Evolutionary conservation across 495 filamentous ascomycete species (phyloP), one percentile per base, ranked within the genome.

Genomic region (Xylaria palmicola): DNA sequence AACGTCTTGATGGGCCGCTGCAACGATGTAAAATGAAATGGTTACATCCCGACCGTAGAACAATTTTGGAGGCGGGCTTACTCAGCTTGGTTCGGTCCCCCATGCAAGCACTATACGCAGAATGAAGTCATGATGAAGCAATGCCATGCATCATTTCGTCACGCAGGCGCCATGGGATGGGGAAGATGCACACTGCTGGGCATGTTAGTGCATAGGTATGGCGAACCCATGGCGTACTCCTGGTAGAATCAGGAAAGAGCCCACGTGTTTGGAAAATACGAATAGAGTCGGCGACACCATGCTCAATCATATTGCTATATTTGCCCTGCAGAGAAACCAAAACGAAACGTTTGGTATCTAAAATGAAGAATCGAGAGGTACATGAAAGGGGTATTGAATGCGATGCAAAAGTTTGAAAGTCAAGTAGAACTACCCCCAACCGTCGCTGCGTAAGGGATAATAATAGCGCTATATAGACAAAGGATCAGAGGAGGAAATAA

Each of bases 351-450:
- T 20, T 22, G n/a, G 27, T 13, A 19, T 51, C 48, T 51, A 51
- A 51, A 48, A 9, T 15, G n/a, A 47, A 29, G 13, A 48, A 48
- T n/a, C 24, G 17, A 36, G 9, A 51, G 7, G 29, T 51, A 34
- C 4, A 15, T 40, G 20, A 43, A 57, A 57, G 29, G 54, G 41
- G 40, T 57, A 57, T 45, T 57, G 17, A 47, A 29, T 24, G 17
- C 34, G 48, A 51, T 51, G 48, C 48, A 51, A 51, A 32, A 29
- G n/a, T n/a, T 29, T 51, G 20, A 36, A 45, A 48, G 7, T 17
- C 9, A 37, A 39, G 20, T 5, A 51, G 34, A 51, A 29, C 26
- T 51, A 19, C 13, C 48, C 29, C 43, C 20, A 20, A 39, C 34
- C 29, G 9, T 58, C 44, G 43, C 43, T 58, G 19, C 41, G 15